Evolutionary conservation across 108 stramenopile genomes (phyloP), one percentile per base, ranked within the genome.

Genomic region (Nitzschia sp.): DNA sequence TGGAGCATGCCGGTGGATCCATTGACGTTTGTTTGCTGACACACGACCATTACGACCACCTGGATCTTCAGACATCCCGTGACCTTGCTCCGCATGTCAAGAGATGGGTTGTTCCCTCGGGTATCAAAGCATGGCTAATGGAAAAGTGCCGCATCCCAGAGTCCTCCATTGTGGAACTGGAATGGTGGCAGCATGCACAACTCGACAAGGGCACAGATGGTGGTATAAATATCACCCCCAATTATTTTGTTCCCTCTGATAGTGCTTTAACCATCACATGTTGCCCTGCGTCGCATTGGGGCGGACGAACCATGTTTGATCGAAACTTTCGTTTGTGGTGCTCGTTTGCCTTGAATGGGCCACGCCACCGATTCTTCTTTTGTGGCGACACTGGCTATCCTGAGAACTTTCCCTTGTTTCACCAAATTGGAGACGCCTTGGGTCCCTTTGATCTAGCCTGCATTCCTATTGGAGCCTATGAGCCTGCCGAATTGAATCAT

Each of bases 391-490:
- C 75, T 0, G 53, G 62, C 10, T 69, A 76, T 50, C 67, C 74
- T 3, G 19, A 26, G 10, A 63, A 65, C 25, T 95, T 93, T 67
- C 94, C 94, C 8, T 75, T 93, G 34, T 90, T 93, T 79, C 84
- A 80, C 59, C 83, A 88, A 67, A 91, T 95, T 48, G 90, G 88
- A n/a, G 91, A 94, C 29, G 58, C 53, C 6, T 75, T 91, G 8
- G 91, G 90, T 11, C 93, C 94, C 19, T 93, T 95, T 58, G 90
- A 95, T 69, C 65, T 95, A 14, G 84, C 92, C 11, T 86, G 90
- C 5, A 80, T 98, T 51, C 96, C 97, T 15, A 95, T 98, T 58
- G 97, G 96, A 14, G 97, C 97, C 0, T 97, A 98, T 71, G 77
- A 75, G 62, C 97, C 97, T 12, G 53, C 73, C 22, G 95, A 83